Evolutionary conservation across 352 stramenopile genomes (phyloP).

Genomic region (Peronospora tabacina): DNA sequence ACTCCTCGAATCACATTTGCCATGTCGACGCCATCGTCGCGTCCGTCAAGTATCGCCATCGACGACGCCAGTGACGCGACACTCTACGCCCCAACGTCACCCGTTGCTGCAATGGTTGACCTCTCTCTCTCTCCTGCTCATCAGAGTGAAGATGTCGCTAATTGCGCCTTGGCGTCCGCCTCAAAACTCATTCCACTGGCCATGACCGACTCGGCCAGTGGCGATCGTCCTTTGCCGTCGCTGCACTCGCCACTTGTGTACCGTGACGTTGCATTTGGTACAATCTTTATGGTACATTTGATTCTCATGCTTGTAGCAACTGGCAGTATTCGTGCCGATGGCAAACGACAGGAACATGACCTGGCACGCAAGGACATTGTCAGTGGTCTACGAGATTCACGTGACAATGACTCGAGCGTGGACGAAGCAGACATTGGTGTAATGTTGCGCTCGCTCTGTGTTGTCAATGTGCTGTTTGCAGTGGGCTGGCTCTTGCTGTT

Average conservation of each 20-base stretch:
- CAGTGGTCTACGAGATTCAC: slow-evolving; percentile 15
- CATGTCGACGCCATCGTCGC: slow-evolving; percentile 22
- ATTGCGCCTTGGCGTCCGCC: slow-evolving; percentile 24
- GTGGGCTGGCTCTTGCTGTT: slow-evolving; percentile 70
- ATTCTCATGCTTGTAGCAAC: slow-evolving; percentile 43
- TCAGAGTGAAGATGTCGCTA: slow-evolving; percentile 23
- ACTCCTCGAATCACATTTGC: not conserved
- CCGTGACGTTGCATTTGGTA: slow-evolving; percentile 49
- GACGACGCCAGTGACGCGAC: slow-evolving; percentile 29
- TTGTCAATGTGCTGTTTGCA: slow-evolving; percentile 64
- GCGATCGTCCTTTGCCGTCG: slow-evolving; percentile 52
- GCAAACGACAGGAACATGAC: slow-evolving; percentile 15
- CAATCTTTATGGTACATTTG: slow-evolving; percentile 43
- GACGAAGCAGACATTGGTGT: slow-evolving; percentile 37
- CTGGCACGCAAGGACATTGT: slow-evolving; percentile 27
- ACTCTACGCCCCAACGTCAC: slow-evolving; percentile 15
- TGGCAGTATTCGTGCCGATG: slow-evolving; percentile 33
- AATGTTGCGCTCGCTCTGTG: slow-evolving; percentile 52
- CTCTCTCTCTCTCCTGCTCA: slow-evolving; percentile 43
- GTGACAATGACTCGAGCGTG: slow-evolving; percentile 7
- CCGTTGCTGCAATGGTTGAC: slow-evolving; percentile 43
- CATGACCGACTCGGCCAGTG: slow-evolving; percentile 57
- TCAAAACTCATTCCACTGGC: slow-evolving; percentile 57
- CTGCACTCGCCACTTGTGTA: slow-evolving; percentile 52
- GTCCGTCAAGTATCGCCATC: slow-evolving; percentile 35